Conservation (phyloP, 345 rosid species). For the Eucalyptus pauciflora region DNA sequence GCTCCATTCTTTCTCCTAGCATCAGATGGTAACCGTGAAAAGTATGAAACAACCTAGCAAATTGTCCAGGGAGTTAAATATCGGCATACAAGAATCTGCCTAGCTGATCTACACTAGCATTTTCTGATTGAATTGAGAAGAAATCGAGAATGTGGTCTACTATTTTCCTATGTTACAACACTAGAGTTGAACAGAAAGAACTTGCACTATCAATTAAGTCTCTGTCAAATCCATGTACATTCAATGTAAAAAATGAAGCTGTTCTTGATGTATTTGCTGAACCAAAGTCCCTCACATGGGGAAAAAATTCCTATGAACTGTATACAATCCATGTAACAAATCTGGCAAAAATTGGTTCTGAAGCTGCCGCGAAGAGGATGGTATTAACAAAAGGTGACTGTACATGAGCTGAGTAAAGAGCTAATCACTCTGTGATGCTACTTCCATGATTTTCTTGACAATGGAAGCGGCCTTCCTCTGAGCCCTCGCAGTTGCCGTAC, state of each 20-base stretch:
- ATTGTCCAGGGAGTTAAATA: background rate
- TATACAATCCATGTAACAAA: background rate
- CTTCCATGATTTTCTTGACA: constrained; percentile 10
- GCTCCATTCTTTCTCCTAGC: background rate
- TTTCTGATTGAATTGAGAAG: background rate
- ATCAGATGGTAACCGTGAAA: background rate
- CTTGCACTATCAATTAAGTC: background rate
- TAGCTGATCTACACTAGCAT: background rate
- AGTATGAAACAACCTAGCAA: background rate
- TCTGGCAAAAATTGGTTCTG: background rate
- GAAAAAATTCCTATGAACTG: background rate
- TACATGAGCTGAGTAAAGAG: background rate
- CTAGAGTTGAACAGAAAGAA: background rate
- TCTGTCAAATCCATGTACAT: background rate
- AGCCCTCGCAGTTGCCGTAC: constrained; percentile 34
- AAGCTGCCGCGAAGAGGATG: background rate
- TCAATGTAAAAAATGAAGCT: background rate
- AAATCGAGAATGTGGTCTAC: background rate
- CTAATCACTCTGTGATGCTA: background rate
- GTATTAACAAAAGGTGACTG: background rate
- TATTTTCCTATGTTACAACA: background rate
- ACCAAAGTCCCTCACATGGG: background rate
- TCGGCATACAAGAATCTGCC: background rate
- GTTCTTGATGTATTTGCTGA: background rate
- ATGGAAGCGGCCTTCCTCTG: constrained; percentile 41